Evolutionary conservation across 2,329 filamentous ascomycete species (phyloP), one percentile per base, ranked within the genome.

Genomic region (Capronia americana): DNA sequence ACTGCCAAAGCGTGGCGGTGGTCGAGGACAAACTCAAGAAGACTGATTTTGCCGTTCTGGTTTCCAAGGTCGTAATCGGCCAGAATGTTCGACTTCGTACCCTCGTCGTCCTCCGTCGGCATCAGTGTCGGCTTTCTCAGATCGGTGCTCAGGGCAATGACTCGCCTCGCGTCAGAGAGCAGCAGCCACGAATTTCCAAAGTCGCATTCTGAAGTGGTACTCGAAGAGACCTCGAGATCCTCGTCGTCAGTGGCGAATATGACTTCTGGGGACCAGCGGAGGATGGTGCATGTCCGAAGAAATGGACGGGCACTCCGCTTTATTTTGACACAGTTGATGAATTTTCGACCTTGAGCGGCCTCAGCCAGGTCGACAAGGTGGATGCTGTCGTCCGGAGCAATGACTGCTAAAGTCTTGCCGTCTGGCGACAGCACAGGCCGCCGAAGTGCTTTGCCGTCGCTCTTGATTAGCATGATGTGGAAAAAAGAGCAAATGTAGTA

Each of bases 1-100:
- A 72, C 56, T n/a, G 71, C 57, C 24, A 73, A 24, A 5, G 64
- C 70, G 41, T 70, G 68, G 26, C 66, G 58, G 38, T 69, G 69
- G 64, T 70, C 65, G 41, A 70, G 66, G 50, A 69, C 66, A 48
- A 71, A 72, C n/a, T 72, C 69, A 3, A 66, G 58, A 17, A 64
- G 60, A 28, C 32, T 64, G 38, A 69, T 46, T 54, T 67, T 72
- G 23, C 71, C 71, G 48, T 68, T 63, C 3, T 69, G 64, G 12
- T 8, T 57, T 44, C 70, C 70, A 11, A 73, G 56, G 4, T 67
- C 61, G 30, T 70, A 69, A 56, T 72, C 69, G 4, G 64, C 63
- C 7, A 70, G 61, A 26, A 72, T 69, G 41, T 69, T 63, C 23
- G 63, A 63, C 10, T 56, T 62, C 4, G 46, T 34, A n/a, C 38